These are phyloP conservation scores for Vicia villosa DNA, from an alignment of 306 rosid species.

Conservation along the genomic window DNA sequence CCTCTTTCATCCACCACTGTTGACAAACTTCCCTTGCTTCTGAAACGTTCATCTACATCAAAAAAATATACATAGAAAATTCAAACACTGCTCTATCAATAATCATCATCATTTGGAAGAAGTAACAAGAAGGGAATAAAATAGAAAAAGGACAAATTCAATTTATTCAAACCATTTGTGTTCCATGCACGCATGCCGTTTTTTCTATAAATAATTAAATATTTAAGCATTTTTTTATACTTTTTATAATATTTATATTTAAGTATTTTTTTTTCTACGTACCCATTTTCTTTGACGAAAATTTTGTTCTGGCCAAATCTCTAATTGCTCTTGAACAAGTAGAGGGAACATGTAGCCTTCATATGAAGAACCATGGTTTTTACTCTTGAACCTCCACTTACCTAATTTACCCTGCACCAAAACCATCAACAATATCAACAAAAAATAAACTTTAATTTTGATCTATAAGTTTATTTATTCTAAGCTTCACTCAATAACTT, in stretches of 20 bases:
- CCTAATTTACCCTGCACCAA: constrained; percentile 66
- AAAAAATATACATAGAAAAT: not conserved
- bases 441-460: not conserved
- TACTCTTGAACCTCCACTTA: constrained; percentile 87
- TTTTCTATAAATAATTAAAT: not conserved
- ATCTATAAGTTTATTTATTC: not conserved
- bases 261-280: not conserved
- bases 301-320: constrained; percentile 81
- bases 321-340: constrained; percentile 75
- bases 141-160: not conserved
- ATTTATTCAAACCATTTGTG: not conserved
- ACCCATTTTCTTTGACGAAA: constrained; percentile 77
- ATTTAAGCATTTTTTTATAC: no score
- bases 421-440: not conserved
- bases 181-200: not conserved
- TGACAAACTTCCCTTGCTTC: constrained; percentile 82
- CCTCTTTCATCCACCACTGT: constrained; percentile 95
- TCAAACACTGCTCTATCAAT: not conserved
- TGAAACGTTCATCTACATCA: constrained; percentile 61
- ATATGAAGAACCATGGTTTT: constrained; percentile 58
- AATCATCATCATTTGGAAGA: not conserved
- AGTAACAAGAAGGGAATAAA: not conserved
- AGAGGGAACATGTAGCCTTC: constrained; percentile 95
- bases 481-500: not conserved
- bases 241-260: no score